Evolutionary conservation across 2,329 filamentous ascomycete genomes (phyloP), one percentile per base, ranked within the genome.

Genomic region (Apiospora pterosperma): DNA sequence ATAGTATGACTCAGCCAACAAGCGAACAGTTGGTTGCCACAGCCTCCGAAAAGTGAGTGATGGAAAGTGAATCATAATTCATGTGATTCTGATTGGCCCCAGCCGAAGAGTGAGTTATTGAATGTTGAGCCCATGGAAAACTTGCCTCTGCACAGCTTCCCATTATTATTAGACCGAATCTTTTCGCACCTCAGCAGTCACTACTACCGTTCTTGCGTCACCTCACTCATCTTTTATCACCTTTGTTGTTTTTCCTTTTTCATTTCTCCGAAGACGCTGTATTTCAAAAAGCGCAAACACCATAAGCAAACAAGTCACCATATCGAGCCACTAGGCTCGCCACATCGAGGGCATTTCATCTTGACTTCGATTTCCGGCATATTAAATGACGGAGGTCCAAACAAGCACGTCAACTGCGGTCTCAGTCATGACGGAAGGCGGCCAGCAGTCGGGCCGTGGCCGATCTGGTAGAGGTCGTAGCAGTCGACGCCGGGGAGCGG

Each of bases 221-320:
- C 28, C 19, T 55, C 28, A 34, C 25, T 34, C 48, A n/a, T n/a
- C 28, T n/a, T 55, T 55, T 10, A n/a, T 28, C 28, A 14, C 25
- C 14, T 3, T 55, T 34, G n/a, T 10, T 52, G 62, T 60, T n/a
- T 69, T 65, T 66, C 41, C 62, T 69, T 68, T 70, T 42, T 65
- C 64, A 36, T 36, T 67, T 66, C 65, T 74, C 64, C 63, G 67
- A 81, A 81, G 79, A 70, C 79, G 79, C 79, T 80, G 75, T 80
- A 81, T 81, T 81, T 81, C 74, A 77, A 77, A 81, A 80, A 81
- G 79, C 79, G 79, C 79, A 80, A 62, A 62, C 25, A 21, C 6
- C 21, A n/a, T 23, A 36, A 39, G 39, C 28, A 28, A 36, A 21
- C n/a, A 36, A 25, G 31, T 59, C 52, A 34, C 58, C 60, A 41